Evolutionary conservation across 176 grass and related monocot species (phyloP).

Genomic region (Musa schizocarpa): DNA sequence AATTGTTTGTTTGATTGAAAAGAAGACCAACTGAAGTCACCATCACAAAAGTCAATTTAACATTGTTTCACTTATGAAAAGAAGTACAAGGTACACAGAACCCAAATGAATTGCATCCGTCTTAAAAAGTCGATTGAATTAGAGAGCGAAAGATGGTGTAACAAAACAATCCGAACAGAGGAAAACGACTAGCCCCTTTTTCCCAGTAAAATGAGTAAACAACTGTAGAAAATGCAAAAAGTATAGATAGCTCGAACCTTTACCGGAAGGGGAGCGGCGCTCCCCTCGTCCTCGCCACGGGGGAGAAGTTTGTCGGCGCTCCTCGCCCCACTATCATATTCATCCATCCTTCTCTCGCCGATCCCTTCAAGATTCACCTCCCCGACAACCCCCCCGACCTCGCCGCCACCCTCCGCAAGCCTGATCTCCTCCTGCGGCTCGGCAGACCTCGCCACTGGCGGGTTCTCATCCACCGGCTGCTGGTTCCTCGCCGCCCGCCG

Average conservation of each 20-base stretch:
- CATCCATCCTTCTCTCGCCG: constrained; percentile 48
- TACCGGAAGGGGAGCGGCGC: constrained; percentile 55
- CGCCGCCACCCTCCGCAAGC: constrained; percentile 24
- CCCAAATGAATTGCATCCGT: no score
- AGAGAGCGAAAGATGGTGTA: no score
- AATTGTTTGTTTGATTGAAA: neutral
- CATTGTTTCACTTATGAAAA: neutral
- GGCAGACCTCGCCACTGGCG: constrained; percentile 16
- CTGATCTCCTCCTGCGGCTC: constrained; percentile 35
- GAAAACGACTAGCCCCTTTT: no score
- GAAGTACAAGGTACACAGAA: neutral
- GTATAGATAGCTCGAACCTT: constrained; percentile 38
- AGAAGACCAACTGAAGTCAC: no score
- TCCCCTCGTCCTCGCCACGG: constrained; percentile 46
- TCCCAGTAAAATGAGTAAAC: neutral
- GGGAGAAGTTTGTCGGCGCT: constrained; percentile 44
- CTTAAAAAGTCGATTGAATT: no score
- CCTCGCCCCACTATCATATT: constrained; percentile 41
- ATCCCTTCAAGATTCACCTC: constrained; percentile 19
- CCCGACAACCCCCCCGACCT: constrained; percentile 17
- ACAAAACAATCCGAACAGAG: no score
- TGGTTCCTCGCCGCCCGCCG: constrained; percentile 33
- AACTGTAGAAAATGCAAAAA: no score
- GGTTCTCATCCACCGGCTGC: constrained; percentile 17
- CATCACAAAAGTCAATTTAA: no score